A percentile compares a stretch with the other conserved stretches of the same genome.
phyloP scores from a whole-genome alignment of 2,329 filamentous ascomycete genomes.

The Hypoxylon sp. region DNA sequence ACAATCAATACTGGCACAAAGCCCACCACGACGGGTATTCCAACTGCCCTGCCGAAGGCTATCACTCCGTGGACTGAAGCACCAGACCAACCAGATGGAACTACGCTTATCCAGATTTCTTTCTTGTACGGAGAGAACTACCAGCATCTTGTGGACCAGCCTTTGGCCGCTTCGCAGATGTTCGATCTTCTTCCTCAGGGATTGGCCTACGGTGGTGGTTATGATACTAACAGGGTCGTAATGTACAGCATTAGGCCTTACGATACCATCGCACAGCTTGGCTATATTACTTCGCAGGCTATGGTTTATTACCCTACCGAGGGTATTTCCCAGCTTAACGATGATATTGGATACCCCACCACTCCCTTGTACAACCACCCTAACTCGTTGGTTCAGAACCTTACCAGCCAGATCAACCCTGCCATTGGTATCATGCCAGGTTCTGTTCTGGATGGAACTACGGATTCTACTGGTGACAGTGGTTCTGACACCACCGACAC shows the following conservation, averaged over 20 bases:
- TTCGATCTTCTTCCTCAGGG: slow-evolving; percentile 80
- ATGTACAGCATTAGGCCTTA: slow-evolving; percentile 79
- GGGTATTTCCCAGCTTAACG: slow-evolving; percentile 71
- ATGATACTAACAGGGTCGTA: slow-evolving; percentile 64
- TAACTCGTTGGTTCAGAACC: slow-evolving; percentile 69
- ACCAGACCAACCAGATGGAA: slow-evolving; percentile 65
- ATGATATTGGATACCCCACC: slow-evolving; percentile 75
- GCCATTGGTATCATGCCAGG: slow-evolving; percentile 73
- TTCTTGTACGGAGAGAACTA: slow-evolving; percentile 87
- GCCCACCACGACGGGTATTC: slow-evolving; percentile 62
- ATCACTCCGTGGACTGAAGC: slow-evolving; percentile 74
- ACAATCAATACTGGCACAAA: slow-evolving; percentile 51
- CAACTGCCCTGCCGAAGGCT: slow-evolving; percentile 74
- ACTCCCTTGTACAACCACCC: slow-evolving; percentile 79
- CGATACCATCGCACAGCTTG: slow-evolving; percentile 72
- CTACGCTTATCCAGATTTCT: slow-evolving; percentile 80
- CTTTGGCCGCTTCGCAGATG: slow-evolving; percentile 82
- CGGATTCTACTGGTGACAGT: slow-evolving; percentile 51
- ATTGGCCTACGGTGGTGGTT: slow-evolving; percentile 69
- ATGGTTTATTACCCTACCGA: slow-evolving; percentile 78
- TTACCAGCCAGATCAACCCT: slow-evolving; percentile 85
- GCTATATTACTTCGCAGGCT: slow-evolving; percentile 84
- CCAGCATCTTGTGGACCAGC: slow-evolving; percentile 76
- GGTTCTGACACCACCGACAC: slow-evolving; percentile 49
- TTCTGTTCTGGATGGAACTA: slow-evolving; percentile 51